Percentiles rank a stretch among this genome's conserved stretches.
These are phyloP conservation scores for Rhododendron mucronatum DNA, from an alignment of 148 eudicot species.

Conservation along the genomic window DNA sequence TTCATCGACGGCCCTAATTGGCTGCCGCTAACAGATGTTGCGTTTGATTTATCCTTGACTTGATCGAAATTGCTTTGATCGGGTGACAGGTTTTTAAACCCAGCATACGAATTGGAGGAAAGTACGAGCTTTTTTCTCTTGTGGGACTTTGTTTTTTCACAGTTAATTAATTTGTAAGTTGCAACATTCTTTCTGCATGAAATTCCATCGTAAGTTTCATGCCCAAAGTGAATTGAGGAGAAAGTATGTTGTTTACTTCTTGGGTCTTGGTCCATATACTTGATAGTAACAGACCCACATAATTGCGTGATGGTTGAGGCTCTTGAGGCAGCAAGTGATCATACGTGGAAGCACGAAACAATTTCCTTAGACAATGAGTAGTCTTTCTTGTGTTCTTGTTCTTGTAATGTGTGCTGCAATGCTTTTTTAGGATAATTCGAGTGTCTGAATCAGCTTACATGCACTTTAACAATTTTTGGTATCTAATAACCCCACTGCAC, in stretches of 20 bases:
- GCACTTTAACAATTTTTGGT: too few species aligned
- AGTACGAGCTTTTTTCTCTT: neutral
- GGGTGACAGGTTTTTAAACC: neutral
- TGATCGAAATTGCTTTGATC: neutral
- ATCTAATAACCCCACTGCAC: too few species aligned
- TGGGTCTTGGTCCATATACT: neutral
- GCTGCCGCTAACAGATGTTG: slow-evolving; percentile 32
- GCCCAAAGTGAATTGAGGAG: neutral
- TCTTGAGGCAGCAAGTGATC: too few species aligned
- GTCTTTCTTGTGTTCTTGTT: neutral
- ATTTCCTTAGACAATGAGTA: neutral
- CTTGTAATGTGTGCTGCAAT: too few species aligned
- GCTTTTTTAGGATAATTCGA: too few species aligned
- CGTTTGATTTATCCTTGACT: slow-evolving; percentile 26
- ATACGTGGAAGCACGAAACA: too few species aligned
- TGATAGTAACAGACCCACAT: too few species aligned
- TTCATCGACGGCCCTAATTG: slow-evolving; percentile 43
- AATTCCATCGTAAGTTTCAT: too few species aligned
- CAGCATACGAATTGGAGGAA: neutral
- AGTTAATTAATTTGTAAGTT: neutral
- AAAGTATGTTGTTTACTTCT: neutral
- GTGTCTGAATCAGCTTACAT: too few species aligned
- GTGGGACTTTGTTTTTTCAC: neutral
- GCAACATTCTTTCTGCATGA: neutral
- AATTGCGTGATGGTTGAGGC: too few species aligned